Base-by-base conservation (phyloP, 176 grass and related monocot genomes). In the Juncus inflexus region DNA sequence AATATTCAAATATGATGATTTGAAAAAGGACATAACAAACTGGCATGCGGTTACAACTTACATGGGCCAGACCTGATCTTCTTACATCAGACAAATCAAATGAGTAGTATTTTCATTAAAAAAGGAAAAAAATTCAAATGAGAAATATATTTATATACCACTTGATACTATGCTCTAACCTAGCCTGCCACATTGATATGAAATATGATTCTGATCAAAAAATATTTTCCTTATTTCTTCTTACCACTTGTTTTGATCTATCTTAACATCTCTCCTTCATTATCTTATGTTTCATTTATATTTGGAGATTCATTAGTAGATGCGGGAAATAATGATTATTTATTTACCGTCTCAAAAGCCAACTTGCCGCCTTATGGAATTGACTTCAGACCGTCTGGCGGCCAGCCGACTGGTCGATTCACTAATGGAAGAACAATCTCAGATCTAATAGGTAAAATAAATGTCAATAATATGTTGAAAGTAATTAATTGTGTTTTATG, bases 231-330 rank as follows among this genome's bases (percentile, higher is more conserved):
- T 41, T 75, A 63, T 51, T 37, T 77, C 14, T 52, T 65, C 37
- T 11, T 79, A 9, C 9, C 60, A 43, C 3, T 58, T 36, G 42
- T 81, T 15, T 55, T 86, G 64, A 37, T 97, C 54, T 5, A 74
- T 76, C 37, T 65, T 35, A 50, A 53, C 45, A 43, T 76, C 10
- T 79, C 52, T 58, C 59, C 77, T 15, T 74, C 85, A 62, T 54
- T 63, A 42, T 51, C 66, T 61, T 74, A 77, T 5, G 52, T 79
- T 16, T 79, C 82, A 58, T 89, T 97, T 74, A 79, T 97, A 69
- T 86, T 91, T 62, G 94, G 94, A n/a, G 94, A 97, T 74, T 97
- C 94, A 42, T 85, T 89, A 68, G 92, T 82, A 10, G 88, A 97
- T 70, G 74, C 72, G 8, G 94, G 94, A 12, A 97, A 91, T 82